phyloP scores from a whole-genome alignment of 306 rosid genomes.

The Glycyrrhiza uralensis region DNA sequence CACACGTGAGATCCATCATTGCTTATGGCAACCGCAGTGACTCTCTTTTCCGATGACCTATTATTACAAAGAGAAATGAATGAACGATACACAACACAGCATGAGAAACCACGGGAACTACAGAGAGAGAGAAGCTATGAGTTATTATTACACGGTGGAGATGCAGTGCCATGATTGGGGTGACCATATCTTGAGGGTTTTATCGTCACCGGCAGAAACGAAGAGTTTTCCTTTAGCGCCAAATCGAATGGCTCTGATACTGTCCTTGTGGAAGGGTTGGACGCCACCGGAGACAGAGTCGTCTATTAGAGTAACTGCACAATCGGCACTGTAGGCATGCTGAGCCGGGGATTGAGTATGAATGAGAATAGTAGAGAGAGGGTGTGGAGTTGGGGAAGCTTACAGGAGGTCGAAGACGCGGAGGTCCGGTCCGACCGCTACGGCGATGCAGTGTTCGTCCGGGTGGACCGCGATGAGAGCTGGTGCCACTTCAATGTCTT shows the following conservation, averaged over 20 bases:
- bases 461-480: constrained; percentile 84
- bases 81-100: too few relatives aligned
- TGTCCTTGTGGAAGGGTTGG: constrained; percentile 55
- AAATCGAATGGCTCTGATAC: constrained; percentile 72
- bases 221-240: constrained; percentile 68
- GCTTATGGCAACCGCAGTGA: constrained; percentile 78
- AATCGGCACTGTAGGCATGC: constrained; percentile 41
- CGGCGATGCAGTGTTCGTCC: constrained; percentile 48
- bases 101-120: neutral
- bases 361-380: neutral
- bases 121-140: neutral
- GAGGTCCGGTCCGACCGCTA: constrained; percentile 77
- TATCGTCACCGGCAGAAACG: constrained; percentile 91
- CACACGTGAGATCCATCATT: constrained; percentile 65
- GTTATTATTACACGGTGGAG: constrained; percentile 49
- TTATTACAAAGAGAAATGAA: neutral
- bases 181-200: constrained; percentile 82
- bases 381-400: neutral
- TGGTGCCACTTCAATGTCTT: constrained; percentile 70
- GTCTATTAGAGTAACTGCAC: constrained; percentile 52
- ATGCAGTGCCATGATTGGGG: constrained; percentile 73
- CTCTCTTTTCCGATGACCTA: constrained; percentile 89
- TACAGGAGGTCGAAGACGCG: constrained; percentile 83
- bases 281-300: constrained; percentile 29
- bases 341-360: neutral